These are phyloP conservation scores for Nitzschia palea DNA, from an alignment of 108 stramenopile genomes.

Conservation along the genomic window DNA sequence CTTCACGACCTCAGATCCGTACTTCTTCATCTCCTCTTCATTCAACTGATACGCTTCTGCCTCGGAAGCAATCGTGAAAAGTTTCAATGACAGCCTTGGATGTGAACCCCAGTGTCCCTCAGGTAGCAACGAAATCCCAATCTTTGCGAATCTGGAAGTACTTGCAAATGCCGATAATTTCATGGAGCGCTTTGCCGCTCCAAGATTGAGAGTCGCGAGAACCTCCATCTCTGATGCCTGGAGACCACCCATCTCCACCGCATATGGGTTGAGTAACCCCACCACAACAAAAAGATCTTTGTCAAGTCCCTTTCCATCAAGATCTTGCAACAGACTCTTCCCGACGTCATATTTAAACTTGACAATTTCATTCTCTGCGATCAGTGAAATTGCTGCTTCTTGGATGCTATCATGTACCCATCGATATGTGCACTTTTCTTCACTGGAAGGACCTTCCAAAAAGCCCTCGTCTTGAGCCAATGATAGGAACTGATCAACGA, in stretches of 20 bases:
- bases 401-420: conserved; percentile 47
- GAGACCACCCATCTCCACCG: not conserved
- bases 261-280: not conserved
- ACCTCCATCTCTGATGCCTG: not conserved
- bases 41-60: not conserved
- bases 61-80: conserved; percentile 5
- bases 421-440: not conserved
- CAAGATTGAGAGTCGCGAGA: conserved; percentile 4
- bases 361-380: conserved; percentile 20
- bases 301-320: not conserved
- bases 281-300: not conserved
- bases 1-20: not conserved
- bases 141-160: not conserved
- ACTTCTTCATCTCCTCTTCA: not conserved
- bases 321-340: conserved; percentile 24
- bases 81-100: not conserved
- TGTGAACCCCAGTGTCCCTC: not conserved
- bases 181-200: conserved; percentile 2
- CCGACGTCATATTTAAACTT: conserved; percentile 45
- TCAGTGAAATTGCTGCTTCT: conserved; percentile 31
- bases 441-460: not conserved
- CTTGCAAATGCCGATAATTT: conserved; percentile 14
- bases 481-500: not conserved
- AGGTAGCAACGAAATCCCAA: not conserved
- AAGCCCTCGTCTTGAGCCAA: not conserved